phyloP scores from a whole-genome alignment of 2,329 filamentous ascomycete genomes.

The Trichoderma sp. region DNA sequence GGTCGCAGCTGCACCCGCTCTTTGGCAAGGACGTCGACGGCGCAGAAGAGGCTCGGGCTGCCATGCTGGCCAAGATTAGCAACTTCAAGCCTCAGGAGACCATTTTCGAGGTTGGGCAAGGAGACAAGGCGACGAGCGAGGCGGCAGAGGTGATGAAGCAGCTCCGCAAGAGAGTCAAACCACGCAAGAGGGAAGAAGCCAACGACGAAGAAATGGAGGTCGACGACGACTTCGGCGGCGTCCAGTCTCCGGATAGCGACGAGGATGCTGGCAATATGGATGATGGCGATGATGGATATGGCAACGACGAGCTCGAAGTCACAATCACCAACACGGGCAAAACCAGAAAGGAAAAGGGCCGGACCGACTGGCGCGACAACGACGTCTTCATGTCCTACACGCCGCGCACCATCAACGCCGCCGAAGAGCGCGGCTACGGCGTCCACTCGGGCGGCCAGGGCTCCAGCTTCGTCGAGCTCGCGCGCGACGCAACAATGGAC shows the following conservation, averaged over 20 bases:
- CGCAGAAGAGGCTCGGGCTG: conserved; percentile 68
- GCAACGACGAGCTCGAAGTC: conserved; percentile 65
- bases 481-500: conserved; percentile 88
- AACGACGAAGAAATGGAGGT: conserved; percentile 40
- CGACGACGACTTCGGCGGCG: conserved; percentile 29
- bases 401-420: conserved; percentile 73
- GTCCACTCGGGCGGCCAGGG: conserved; percentile 77
- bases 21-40: conserved; percentile 69
- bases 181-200: conserved; percentile 43
- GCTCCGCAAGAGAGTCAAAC: conserved; percentile 66
- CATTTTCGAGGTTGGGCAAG: conserved; percentile 88
- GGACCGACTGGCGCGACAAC: conserved; percentile 70
- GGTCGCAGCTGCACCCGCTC: conserved; percentile 73
- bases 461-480: conserved; percentile 80
- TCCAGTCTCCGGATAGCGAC: conserved; percentile 24
- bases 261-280: conserved; percentile 23
- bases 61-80: conserved; percentile 85
- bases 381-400: conserved; percentile 97
- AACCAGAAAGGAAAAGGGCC: conserved; percentile 46
- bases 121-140: conserved; percentile 59
- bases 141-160: conserved; percentile 74
- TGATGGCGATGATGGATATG: conserved; percentile 56
- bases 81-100: conserved; percentile 88
- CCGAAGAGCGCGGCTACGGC: conserved; percentile 89
- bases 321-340: conserved; percentile 62